These are phyloP conservation scores for Suillus luteus DNA, from an alignment of 768 basidiomycete species.

Conservation along the genomic window DNA sequence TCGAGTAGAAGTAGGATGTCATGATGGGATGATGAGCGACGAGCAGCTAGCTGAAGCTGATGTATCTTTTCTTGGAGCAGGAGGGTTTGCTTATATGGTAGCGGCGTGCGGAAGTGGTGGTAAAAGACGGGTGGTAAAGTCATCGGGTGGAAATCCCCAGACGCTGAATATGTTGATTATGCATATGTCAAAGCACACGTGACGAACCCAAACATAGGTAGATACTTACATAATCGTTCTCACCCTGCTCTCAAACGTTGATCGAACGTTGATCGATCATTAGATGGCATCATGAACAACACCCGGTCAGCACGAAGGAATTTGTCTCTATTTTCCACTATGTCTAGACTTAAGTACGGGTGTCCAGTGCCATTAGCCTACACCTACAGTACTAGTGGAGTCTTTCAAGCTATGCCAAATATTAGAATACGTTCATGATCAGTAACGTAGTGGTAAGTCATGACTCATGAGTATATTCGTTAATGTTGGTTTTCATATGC, in stretches of 20 bases:
- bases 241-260: too few relatives aligned
- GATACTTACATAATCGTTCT: background rate
- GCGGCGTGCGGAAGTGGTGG: constrained; percentile 74
- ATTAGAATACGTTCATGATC: background rate
- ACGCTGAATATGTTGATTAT: too few relatives aligned
- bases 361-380: background rate
- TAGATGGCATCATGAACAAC: too few relatives aligned
- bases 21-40: constrained; percentile 47
- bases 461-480: background rate
- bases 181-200: background rate
- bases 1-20: constrained; percentile 81
- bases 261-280: too few relatives aligned
- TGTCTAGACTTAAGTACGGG: background rate
- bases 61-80: constrained; percentile 74
- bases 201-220: background rate
- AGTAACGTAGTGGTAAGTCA: background rate
- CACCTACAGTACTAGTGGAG: background rate
- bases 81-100: constrained; percentile 74
- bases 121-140: constrained; percentile 66
- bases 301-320: background rate
- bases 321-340: background rate
- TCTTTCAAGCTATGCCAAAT: too few relatives aligned
- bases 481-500: background rate
- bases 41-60: constrained; percentile 57
- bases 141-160: constrained; percentile 16